Conservation (phyloP, 495 filamentous ascomycete species). For the Trichoderma orchidacearum region DNA sequence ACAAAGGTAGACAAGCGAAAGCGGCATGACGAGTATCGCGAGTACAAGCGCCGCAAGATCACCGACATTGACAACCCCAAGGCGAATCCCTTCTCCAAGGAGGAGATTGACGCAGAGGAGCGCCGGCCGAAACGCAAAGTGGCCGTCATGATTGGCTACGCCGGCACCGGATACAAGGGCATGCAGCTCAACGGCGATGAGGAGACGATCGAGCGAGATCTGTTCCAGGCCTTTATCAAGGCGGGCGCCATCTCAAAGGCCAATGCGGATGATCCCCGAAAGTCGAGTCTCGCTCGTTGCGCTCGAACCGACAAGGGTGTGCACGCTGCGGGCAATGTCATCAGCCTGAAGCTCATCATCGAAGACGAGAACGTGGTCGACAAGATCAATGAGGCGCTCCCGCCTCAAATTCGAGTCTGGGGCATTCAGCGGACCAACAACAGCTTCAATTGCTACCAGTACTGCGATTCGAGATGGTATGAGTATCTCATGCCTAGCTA, state of each 20-base stretch:
- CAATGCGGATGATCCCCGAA: constrained; percentile 92
- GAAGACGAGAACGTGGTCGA: constrained; percentile 77
- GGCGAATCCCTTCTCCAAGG: constrained; percentile 19
- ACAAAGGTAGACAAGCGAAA: constrained; percentile 37
- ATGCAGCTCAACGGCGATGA: constrained; percentile 73
- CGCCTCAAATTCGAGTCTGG: constrained; percentile 86
- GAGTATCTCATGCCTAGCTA: constrained; percentile 92
- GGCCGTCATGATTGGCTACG: constrained; percentile 87
- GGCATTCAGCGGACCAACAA: constrained; percentile 73
- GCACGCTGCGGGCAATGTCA: constrained; percentile 90
- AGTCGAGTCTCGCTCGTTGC: constrained; percentile 86
- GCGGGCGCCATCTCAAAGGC: constrained; percentile 91
- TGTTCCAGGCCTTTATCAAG: constrained; percentile 79
- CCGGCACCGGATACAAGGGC: constrained; percentile 92
- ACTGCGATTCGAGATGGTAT: constrained; percentile 88
- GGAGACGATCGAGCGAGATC: constrained; percentile 93
- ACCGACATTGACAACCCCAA: constrained; percentile 32
- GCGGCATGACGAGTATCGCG: constrained; percentile 40
- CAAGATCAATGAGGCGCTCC: constrained; percentile 79
- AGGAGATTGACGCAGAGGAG: constrained; percentile 74
- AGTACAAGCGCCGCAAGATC: constrained; percentile 36
- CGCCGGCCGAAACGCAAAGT: constrained; percentile 89
- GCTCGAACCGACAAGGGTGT: constrained; percentile 96
- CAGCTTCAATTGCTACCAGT: constrained; percentile 80
- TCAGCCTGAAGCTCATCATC: constrained; percentile 89